Evolutionary conservation across 257 asterid species (phyloP), one percentile per base, ranked within the genome.

Genomic region (Euphrasia confusa): DNA sequence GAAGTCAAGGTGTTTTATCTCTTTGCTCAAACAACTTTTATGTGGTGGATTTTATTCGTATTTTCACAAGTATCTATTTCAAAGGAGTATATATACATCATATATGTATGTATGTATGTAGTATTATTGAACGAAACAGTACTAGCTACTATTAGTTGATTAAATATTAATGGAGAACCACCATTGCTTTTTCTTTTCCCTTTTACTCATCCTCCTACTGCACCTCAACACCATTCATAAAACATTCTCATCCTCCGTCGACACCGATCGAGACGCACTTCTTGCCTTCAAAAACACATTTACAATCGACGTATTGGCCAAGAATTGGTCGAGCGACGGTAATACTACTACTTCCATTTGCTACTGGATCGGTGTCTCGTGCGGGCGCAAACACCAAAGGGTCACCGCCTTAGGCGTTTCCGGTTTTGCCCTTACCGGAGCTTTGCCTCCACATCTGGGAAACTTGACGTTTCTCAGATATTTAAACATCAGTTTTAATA

Each of bases 331-430:
- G 3, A 44, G 64, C 8, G 37, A 60, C 10, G 35, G 35, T 32
- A 32, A n/a, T n/a, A n/a, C 37, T 32, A 5, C 37, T 32, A 54
- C 26, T 2, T 32, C 72, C 17, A 6, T 67, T 10, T 76, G 84
- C 30, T n/a, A 48, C 4, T 80, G 83, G 86, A 33, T 37, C 8
- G 83, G 81, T 0, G 74, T 83, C 58, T 27, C 77, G 15, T 83
- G 86, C 69, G 55, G 60, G 42, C 1, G 5, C 6, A 48, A 63
- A 12, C 69, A 27, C n/a, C 60, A 11, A 2, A 60, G 84, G 33
- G 74, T 83, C 44, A 67, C 62, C 0, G 44, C 82, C 21, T 37
- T 83, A 60, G 12, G 66, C 15, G 18, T 72, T 30, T 72, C 83
- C 3, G 56, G 58, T 15, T 53, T 48, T 11, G 13, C n/a, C 5